Conservation (phyloP, 2,329 filamentous ascomycete species). For the Ilyonectria mors-panacis region DNA sequence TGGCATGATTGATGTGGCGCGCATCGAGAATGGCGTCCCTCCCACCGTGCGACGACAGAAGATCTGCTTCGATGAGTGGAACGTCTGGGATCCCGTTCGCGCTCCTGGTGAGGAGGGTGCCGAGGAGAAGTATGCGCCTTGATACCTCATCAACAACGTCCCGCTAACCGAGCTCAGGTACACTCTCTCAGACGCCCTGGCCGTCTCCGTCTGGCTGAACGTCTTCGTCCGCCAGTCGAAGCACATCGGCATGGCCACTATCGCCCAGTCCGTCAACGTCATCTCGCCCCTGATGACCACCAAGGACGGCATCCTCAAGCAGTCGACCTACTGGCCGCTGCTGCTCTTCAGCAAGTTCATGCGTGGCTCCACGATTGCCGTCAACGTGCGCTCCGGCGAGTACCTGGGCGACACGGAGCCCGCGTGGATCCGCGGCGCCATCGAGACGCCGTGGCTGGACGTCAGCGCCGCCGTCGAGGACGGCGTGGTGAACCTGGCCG, state of each 20-base stretch:
- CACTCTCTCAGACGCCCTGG: conserved; percentile 81
- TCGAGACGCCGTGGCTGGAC: conserved; percentile 80
- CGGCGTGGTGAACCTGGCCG: conserved; percentile 75
- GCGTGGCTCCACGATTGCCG: conserved; percentile 78
- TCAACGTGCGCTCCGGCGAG: conserved; percentile 73
- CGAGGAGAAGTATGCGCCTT: conserved; percentile 67
- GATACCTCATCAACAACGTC: not conserved
- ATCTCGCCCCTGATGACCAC: conserved; percentile 84
- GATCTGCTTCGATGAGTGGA: conserved; percentile 90
- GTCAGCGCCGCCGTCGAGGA: conserved; percentile 73
- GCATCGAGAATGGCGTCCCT: conserved; percentile 77
- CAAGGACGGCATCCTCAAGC: conserved; percentile 73
- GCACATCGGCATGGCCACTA: conserved; percentile 83
- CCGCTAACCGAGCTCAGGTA: conserved; percentile 59
- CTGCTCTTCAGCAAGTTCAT: conserved; percentile 71
- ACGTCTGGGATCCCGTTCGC: conserved; percentile 82
- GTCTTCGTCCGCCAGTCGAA: conserved; percentile 81
- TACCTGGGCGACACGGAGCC: conserved; percentile 79
- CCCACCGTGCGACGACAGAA: conserved; percentile 72
- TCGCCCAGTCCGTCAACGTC: conserved; percentile 84
- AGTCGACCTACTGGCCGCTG: conserved; percentile 83
- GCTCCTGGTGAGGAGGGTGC: conserved; percentile 80
- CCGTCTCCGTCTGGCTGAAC: conserved; percentile 83
- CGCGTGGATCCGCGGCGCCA: conserved; percentile 73
- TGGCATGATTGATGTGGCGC: conserved; percentile 79